These are phyloP conservation scores for Leccinum brunneo-olivaceum DNA, from an alignment of 1,284 basidiomycete species.

Conservation along the genomic window DNA sequence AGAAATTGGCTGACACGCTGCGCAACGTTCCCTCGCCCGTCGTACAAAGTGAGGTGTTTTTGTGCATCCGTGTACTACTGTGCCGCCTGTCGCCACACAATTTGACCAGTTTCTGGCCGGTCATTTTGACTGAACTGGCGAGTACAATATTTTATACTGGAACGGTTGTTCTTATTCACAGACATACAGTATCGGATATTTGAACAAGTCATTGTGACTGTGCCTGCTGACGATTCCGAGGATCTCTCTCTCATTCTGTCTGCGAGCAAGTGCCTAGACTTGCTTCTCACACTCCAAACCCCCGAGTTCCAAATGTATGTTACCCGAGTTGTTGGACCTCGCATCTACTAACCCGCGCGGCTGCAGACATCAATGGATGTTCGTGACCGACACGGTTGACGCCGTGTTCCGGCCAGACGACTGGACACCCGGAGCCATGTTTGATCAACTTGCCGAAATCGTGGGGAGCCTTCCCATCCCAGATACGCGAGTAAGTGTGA, in stretches of 20 bases:
- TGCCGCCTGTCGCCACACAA: constrained; percentile 91
- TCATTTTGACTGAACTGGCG: constrained; percentile 88
- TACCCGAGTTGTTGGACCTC: background rate
- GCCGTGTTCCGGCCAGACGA: constrained; percentile 84
- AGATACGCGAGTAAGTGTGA: constrained; percentile 33
- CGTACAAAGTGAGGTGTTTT: constrained; percentile 90
- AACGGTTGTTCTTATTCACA: constrained; percentile 11
- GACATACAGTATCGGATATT: constrained; percentile 62
- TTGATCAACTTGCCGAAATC: constrained; percentile 87
- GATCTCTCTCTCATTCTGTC: constrained; percentile 78
- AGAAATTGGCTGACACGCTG: constrained; percentile 92
- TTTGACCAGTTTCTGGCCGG: constrained; percentile 94
- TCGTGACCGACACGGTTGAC: constrained; percentile 96
- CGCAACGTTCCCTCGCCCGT: constrained; percentile 76
- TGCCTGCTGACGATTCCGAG: constrained; percentile 76
- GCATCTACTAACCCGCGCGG: constrained; percentile 7
- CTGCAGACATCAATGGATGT: constrained; percentile 94
- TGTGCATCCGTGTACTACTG: constrained; percentile 87
- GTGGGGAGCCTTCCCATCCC: constrained; percentile 55
- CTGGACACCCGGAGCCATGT: constrained; percentile 80
- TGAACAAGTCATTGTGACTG: constrained; percentile 55
- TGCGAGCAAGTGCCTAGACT: constrained; percentile 90
- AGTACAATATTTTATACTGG: constrained; percentile 25
- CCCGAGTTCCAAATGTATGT: constrained; percentile 96
- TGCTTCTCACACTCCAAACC: constrained; percentile 86